phyloP scores from a whole-genome alignment of 805 yeast species.

The Saccharomycopsis sp. region DNA sequence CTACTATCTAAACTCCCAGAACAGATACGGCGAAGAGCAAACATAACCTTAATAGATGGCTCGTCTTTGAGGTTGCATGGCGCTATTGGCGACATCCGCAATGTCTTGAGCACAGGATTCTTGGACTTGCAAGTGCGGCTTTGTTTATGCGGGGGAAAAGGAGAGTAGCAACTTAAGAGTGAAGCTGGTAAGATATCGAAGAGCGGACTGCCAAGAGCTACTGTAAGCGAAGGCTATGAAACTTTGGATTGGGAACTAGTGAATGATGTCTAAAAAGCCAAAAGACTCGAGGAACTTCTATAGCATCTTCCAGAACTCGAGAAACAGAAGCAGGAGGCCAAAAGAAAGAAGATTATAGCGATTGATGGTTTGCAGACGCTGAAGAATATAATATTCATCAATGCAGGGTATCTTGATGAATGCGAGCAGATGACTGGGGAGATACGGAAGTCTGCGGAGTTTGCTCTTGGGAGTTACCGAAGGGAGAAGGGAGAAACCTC shows the following conservation, averaged over 20 bases:
- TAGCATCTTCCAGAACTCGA: slow-evolving; percentile 19
- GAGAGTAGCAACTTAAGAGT: slow-evolving; percentile 38
- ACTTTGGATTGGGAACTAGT: slow-evolving; percentile 37
- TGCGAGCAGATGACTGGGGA: slow-evolving; percentile 34
- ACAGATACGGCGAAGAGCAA: not conserved
- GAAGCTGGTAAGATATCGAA: slow-evolving; percentile 35
- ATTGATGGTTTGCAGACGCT: slow-evolving; percentile 28
- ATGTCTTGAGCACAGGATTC: slow-evolving; percentile 2
- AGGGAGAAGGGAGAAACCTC: slow-evolving; percentile 6
- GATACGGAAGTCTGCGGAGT: slow-evolving; percentile 27
- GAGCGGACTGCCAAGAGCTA: slow-evolving; percentile 13
- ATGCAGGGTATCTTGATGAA: slow-evolving; percentile 33
- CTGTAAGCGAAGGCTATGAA: slow-evolving; percentile 27
- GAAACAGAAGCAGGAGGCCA: slow-evolving; percentile 27
- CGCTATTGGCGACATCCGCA: not conserved
- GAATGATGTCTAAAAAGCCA: slow-evolving; percentile 31
- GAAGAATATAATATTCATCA: slow-evolving; percentile 31
- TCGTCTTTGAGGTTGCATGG: slow-evolving; percentile 1
- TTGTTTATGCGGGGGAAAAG: slow-evolving; percentile 44
- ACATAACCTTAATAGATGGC: slow-evolving; percentile 5
- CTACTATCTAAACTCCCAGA: not conserved
- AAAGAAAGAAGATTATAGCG: slow-evolving; percentile 31
- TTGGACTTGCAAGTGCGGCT: slow-evolving; percentile 30
- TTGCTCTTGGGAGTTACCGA: slow-evolving; percentile 10
- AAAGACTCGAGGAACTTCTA: slow-evolving; percentile 30